These are phyloP conservation scores for Sporisorium scitamineum DNA, from an alignment of 1,284 basidiomycete genomes.

Conservation along the genomic window DNA sequence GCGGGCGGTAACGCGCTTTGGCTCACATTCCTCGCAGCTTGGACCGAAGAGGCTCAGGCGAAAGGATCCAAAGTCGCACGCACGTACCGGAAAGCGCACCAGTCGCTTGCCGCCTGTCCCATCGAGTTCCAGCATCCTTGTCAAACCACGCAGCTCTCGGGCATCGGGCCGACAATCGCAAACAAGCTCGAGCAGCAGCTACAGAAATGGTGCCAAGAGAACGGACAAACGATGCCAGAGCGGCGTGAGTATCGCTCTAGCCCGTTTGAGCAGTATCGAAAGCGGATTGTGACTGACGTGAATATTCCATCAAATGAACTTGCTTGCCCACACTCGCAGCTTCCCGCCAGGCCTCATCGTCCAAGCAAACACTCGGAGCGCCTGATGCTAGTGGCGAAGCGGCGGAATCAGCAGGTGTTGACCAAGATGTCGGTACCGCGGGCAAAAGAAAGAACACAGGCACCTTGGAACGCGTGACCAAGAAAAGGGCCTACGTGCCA, in stretches of 20 bases:
- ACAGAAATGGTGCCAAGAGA: constrained; percentile 54
- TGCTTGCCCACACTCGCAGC: background rate
- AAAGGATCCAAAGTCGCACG: constrained; percentile 55
- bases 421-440: background rate
- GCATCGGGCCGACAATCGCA: constrained; percentile 62
- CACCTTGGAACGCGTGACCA: constrained; percentile 26
- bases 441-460: constrained; percentile 20
- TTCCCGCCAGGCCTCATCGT: constrained; percentile 11
- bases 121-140: constrained; percentile 59
- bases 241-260: constrained; percentile 8
- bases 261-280: background rate
- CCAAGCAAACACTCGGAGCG: constrained; percentile 8
- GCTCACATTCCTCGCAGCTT: constrained; percentile 56
- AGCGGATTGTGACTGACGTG: background rate
- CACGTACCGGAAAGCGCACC: constrained; percentile 57
- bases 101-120: constrained; percentile 49
- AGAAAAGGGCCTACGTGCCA: constrained; percentile 62
- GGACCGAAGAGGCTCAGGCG: constrained; percentile 57
- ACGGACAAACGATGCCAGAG: constrained; percentile 48
- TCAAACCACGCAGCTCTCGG: constrained; percentile 56
- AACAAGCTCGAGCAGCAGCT: constrained; percentile 54
- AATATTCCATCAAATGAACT: background rate
- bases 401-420: background rate
- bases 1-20: constrained; percentile 54
- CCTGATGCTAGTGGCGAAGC: background rate